These are phyloP conservation scores for Penicillium egyptiacum DNA, from an alignment of 495 filamentous ascomycete genomes.

Conservation along the genomic window DNA sequence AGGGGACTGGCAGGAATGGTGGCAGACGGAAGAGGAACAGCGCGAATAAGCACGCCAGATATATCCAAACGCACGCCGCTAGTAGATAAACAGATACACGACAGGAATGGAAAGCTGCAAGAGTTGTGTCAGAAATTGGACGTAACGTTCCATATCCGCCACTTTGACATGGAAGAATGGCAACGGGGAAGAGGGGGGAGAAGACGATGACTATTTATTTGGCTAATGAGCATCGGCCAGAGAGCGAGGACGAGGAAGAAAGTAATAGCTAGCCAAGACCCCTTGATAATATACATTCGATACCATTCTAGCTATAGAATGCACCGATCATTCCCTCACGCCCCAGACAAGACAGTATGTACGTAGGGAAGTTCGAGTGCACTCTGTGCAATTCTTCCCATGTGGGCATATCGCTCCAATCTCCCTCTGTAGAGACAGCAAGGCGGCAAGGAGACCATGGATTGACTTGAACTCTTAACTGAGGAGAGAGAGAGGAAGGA, in stretches of 20 bases:
- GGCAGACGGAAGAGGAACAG: no score
- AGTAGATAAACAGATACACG: neutral
- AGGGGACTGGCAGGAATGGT: no score
- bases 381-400: neutral
- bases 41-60: no score
- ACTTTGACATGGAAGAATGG: neutral
- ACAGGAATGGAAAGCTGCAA: neutral
- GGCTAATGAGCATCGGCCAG: neutral
- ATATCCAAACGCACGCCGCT: neutral
- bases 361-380: neutral
- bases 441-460: no score
- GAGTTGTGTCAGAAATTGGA: neutral
- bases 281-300: no score
- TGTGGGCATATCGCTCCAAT: neutral
- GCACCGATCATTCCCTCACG: neutral
- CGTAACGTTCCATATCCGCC: neutral
- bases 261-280: no score
- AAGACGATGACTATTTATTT: neutral
- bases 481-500: no score
- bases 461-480: no score
- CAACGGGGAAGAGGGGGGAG: neutral
- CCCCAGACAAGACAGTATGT: neutral
- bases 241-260: no score
- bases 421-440: no score
- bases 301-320: neutral